Evolutionary conservation across 768 basidiomycete species (phyloP), one percentile per base, ranked within the genome.

Genomic region (Termitomyces sp.): DNA sequence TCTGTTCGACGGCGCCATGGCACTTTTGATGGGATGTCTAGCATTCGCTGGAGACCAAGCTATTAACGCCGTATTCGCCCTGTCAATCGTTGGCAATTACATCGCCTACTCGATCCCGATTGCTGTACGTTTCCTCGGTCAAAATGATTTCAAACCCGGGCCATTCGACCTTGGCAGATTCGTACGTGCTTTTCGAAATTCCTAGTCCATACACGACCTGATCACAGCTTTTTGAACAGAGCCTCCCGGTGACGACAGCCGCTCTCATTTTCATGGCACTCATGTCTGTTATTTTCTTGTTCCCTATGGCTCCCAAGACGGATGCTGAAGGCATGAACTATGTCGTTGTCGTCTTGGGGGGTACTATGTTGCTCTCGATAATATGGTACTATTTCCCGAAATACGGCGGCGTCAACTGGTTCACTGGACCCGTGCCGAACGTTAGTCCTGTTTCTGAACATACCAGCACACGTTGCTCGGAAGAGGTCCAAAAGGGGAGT

Each of bases 331-430:
- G 71, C 54, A 86, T 88, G 84, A 88, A 88, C 69, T 88, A 87
- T 58, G 78, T 80, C 0, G 72, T 83, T 46, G 84, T 85, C 44
- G 85, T 88, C 2, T 66, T 84, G 1, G 81, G 80, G 0, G 84
- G 82, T 2, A 73, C 82, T 1, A 69, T 87, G 59, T 39, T 75
- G 1, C 75, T 86, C 24, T 82, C 84, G 6, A 60, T 85, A 7
- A 54, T 73, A 0, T 87, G 81, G 78, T 88, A 85, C 67, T 87
- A 84, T 68, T 76, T 81, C 59, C 83, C 83, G 3, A 74, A 76
- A 46, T 69, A 71, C 18, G 72, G 71, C 6, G 69, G 69, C 6
- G 65, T 69, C 5, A 63, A 71, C 49, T 71, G 69, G 70, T 72
- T 72, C 33, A 65, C 63, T 12, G 72, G 67, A 16, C 67, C 67